These are phyloP conservation scores for Coemansia sp. DNA, from an alignment of 371 early-diverging fungal species.

Conservation along the genomic window DNA sequence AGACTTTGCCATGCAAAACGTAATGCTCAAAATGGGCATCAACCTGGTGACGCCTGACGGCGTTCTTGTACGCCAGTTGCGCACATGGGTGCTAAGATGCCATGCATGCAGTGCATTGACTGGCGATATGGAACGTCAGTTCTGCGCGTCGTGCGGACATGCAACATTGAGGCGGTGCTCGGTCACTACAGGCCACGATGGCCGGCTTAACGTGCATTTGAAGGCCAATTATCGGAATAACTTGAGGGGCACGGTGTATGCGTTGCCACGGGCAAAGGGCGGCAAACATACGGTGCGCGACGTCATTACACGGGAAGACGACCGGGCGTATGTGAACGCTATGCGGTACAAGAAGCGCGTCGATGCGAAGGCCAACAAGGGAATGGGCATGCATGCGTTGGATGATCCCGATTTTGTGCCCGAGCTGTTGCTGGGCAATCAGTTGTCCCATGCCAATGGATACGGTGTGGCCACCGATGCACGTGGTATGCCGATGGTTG, in stretches of 20 bases:
- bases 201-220: slow-evolving; percentile 76
- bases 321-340: slow-evolving; percentile 73
- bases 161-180: slow-evolving; percentile 84
- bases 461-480: slow-evolving; percentile 61
- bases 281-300: slow-evolving; percentile 72
- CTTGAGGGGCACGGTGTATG: slow-evolving; percentile 84
- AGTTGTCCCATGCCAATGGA: slow-evolving; percentile 49
- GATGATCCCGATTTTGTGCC: slow-evolving; percentile 82
- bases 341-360: slow-evolving; percentile 40
- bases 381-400: slow-evolving; percentile 55
- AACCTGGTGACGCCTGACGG: slow-evolving; percentile 85
- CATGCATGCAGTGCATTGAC: slow-evolving; percentile 91
- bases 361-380: slow-evolving; percentile 58
- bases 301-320: slow-evolving; percentile 90
- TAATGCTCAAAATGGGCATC: slow-evolving; percentile 89
- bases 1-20: slow-evolving; percentile 98
- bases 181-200: slow-evolving; percentile 76
- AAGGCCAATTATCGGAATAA: slow-evolving; percentile 91
- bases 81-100: slow-evolving; percentile 90
- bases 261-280: slow-evolving; percentile 82
- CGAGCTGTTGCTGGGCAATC: slow-evolving; percentile 24
- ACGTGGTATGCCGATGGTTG: slow-evolving; percentile 73
- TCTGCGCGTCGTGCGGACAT: slow-evolving; percentile 93
- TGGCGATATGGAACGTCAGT: slow-evolving; percentile 83
- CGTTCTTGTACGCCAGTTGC: slow-evolving; percentile 70